Evolutionary conservation across 2,329 filamentous ascomycete genomes (phyloP), one percentile per base, ranked within the genome.

Genomic region (Nemania sp.): DNA sequence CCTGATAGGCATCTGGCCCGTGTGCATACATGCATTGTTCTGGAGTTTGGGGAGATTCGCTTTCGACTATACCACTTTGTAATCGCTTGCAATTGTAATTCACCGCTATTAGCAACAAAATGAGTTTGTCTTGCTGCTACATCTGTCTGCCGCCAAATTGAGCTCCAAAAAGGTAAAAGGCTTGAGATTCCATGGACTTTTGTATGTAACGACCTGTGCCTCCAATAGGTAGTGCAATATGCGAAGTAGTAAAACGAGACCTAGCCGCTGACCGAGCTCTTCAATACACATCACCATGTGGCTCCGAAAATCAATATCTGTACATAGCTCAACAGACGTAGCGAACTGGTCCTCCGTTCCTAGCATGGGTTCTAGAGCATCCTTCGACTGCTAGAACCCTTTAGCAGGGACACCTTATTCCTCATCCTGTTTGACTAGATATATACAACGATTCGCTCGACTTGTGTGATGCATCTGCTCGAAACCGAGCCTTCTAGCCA

Each of bases 1-100:
- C 79, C 23, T 68, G 40, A 66, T 56, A n/a, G 15, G 30, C n/a
- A 23, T 26, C 22, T 20, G 12, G n/a, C 19, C 12, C 17, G 14
- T 22, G 39, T 31, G 31, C n/a, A n/a, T n/a, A n/a, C n/a, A n/a
- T 26, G 20, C 28, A 24, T 44, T 14, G n/a, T 12, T 33, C 26
- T 30, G 60, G 61, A 56, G 60, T 64, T 65, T 31, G 46, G 22
- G 51, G 45, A 50, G 54, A 39, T 54, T 49, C 23, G 41, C 46
- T 54, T 45, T 54, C 26, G 22, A 46, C 51, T 55, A 63, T 66
- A 64, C 59, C 59, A 61, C 45, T n/a, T 49, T 50, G 45, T 45
- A 5, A 9, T 56, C n/a, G n/a, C n/a, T n/a, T n/a, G n/a, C n/a
- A n/a, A n/a, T 41, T 17, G n/a, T 11, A 4, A 9, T 9, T 22